Evolutionary conservation across 2,329 filamentous ascomycete genomes (phyloP).

Genomic region (Orbilia oligospora): DNA sequence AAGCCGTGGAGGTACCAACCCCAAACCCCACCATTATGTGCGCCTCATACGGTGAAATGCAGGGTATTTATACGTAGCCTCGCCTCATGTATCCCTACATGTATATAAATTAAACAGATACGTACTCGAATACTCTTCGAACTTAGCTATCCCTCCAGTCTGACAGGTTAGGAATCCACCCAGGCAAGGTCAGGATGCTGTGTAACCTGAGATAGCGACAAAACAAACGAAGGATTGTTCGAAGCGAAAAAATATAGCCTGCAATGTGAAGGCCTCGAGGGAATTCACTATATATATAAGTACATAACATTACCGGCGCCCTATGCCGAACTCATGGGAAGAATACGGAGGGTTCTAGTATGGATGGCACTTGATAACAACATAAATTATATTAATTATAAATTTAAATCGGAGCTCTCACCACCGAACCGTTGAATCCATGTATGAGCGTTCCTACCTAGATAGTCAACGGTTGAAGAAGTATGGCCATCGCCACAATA

Average conservation of each 20-base stretch:
- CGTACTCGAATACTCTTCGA: too few relatives aligned
- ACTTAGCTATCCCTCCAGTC: constrained; percentile 4
- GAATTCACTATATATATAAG: neutral
- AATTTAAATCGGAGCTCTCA: constrained; percentile 23
- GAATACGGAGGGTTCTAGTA: neutral
- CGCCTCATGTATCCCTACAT: neutral
- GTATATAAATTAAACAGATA: too few relatives aligned
- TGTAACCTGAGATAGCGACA: constrained; percentile 52
- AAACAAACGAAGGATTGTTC: constrained; percentile 11
- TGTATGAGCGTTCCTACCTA: neutral
- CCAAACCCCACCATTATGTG: neutral
- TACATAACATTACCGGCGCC: neutral
- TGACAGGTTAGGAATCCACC: constrained; percentile 14
- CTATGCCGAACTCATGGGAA: constrained; percentile 14
- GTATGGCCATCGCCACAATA: neutral
- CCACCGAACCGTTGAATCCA: constrained; percentile 1
- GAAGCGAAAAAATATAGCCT: neutral
- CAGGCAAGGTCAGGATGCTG: constrained; percentile 16
- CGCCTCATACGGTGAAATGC: constrained; percentile 3
- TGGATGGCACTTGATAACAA: neutral
- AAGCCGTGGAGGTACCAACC: constrained; percentile 6
- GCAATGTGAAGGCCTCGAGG: too few relatives aligned
- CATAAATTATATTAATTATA: too few relatives aligned
- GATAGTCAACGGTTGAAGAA: constrained; percentile 6
- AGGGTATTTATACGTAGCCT: constrained; percentile 7